Evolutionary conservation across 2,329 filamentous ascomycete species (phyloP).

Genomic region (Neonectria hederae): DNA sequence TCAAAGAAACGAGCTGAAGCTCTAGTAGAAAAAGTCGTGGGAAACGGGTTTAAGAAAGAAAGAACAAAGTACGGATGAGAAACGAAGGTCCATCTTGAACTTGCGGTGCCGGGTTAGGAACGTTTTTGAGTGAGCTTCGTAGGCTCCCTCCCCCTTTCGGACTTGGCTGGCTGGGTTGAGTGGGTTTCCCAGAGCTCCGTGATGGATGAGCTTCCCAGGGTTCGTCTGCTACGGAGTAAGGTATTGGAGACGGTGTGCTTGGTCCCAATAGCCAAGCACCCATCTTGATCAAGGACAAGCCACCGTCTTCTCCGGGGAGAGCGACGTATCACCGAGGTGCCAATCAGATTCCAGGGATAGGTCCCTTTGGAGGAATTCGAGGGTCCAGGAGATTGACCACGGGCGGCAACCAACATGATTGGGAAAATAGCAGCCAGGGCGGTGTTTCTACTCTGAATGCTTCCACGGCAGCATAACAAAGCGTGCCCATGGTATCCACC

Average conservation of each 20-base stretch:
- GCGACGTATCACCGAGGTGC: slow-evolving; percentile 3
- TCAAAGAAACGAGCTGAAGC: slow-evolving; percentile 50
- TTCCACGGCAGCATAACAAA: slow-evolving; percentile 17
- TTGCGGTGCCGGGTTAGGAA: slow-evolving; percentile 11
- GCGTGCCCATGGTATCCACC: slow-evolving; percentile 12
- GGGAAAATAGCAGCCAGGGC: slow-evolving; percentile 15
- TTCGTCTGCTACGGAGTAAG: not conserved
- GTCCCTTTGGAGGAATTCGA: not conserved
- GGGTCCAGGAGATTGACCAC: slow-evolving; percentile 14
- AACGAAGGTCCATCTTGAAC: slow-evolving; percentile 17
- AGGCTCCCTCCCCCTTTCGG: slow-evolving; percentile 9
- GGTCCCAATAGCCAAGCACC: slow-evolving; percentile 4
- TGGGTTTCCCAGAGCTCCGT: slow-evolving; percentile 1
- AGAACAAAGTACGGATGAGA: slow-evolving; percentile 21
- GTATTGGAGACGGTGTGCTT: slow-evolving; percentile 5
- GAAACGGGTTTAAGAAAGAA: slow-evolving; percentile 31
- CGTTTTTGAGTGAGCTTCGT: slow-evolving; percentile 16
- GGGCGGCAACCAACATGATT: slow-evolving; percentile 10
- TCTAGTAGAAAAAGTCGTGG: slow-evolving; percentile 36
- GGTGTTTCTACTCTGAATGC: slow-evolving; percentile 25
- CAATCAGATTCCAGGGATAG: slow-evolving; percentile 13
- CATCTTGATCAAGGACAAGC: slow-evolving; percentile 9
- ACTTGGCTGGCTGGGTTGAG: not conserved
- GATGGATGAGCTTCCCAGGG: slow-evolving; percentile 10
- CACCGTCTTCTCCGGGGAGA: slow-evolving; percentile 10